Conservation (phyloP, 176 grass and related monocot genomes). For the Bromus sterilis region DNA sequence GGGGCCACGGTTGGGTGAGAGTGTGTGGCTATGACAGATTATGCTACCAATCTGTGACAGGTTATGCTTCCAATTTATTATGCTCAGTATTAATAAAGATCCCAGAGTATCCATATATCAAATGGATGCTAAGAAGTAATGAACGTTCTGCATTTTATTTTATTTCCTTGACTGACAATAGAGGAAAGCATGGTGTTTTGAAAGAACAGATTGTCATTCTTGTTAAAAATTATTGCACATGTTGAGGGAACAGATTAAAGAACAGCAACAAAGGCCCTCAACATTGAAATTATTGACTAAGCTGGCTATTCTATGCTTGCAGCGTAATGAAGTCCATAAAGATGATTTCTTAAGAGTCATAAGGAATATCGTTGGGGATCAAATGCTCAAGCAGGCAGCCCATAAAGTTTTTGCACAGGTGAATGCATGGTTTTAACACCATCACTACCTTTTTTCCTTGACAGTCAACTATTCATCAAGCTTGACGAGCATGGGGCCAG, state of each 20-base stretch:
- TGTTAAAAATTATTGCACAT: background rate
- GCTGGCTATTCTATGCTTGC: constrained; percentile 28
- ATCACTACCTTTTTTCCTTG: constrained; percentile 1
- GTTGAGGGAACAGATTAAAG: background rate
- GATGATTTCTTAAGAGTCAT: constrained; percentile 97
- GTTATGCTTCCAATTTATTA: background rate
- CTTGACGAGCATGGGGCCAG: background rate
- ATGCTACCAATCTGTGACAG: background rate
- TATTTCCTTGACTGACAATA: constrained; percentile 3
- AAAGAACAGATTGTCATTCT: constrained; percentile 2
- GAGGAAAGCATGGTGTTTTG: background rate
- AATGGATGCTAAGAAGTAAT: background rate
- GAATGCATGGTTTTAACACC: constrained; percentile 24
- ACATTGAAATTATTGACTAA: constrained; percentile 12
- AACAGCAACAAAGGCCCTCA: background rate
- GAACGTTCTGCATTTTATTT: background rate
- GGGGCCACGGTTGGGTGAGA: background rate
- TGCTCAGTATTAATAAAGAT: background rate
- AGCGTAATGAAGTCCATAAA: constrained; percentile 95
- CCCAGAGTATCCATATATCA: background rate
- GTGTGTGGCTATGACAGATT: background rate
- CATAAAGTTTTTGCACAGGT: constrained; percentile 92
- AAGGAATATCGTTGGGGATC: constrained; percentile 91
- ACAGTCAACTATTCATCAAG: constrained; percentile 1
- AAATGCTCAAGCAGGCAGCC: constrained; percentile 98